Evolutionary conservation across 1,284 basidiomycete species (phyloP), one percentile per base, ranked within the genome.

Genomic region (Tylopilus orsonianus): DNA sequence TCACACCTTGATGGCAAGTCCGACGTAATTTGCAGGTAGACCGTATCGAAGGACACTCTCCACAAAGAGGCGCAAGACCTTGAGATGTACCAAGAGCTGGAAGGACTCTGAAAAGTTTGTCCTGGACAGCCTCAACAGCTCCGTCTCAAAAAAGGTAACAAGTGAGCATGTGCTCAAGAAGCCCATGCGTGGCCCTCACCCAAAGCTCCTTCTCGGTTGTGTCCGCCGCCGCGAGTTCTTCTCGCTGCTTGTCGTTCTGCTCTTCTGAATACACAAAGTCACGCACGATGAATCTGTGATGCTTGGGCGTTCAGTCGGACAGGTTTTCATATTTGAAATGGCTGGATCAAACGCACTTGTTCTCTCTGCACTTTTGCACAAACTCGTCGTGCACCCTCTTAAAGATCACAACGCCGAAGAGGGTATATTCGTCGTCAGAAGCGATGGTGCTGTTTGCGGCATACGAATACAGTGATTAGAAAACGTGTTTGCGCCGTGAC

Each of bases 81-180:
- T 98, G 54, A 99, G 75, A 65, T 99, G 97, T 1, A 95, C 88
- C 16, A 98, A 78, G 27, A 96, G 80, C 69, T 99, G 93, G 74
- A 95, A 95, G 3, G 95, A 85, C 71, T 99, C 97, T 6, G 93
- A 95, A 67, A 99, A 99, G 73, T 97, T 97, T 51, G 92, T 97
- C 53, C 97, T 79, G 24, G 94, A 85, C 36, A 99, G 71, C 54
- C 92, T 83, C n/a, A 99, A 75, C 2, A 99, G 79, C 63, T 99
- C 97, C 18, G 94, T 93, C 94, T 97, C 60, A 22, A 38, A 29
- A 41, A 40, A 32, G 33, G 19, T 46, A 4, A 52, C 13, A 13
- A 37, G 37, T 57, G 41, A 52, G 40, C 40, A 39, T 4, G 20
- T 18, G 16, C 5, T 1, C 32, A 23, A 9, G 1, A 45, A 49